Evolutionary conservation across 1,139 yeast species (phyloP), one percentile per base, ranked within the genome.

Genomic region (Blastobotrys buckinghamii): DNA sequence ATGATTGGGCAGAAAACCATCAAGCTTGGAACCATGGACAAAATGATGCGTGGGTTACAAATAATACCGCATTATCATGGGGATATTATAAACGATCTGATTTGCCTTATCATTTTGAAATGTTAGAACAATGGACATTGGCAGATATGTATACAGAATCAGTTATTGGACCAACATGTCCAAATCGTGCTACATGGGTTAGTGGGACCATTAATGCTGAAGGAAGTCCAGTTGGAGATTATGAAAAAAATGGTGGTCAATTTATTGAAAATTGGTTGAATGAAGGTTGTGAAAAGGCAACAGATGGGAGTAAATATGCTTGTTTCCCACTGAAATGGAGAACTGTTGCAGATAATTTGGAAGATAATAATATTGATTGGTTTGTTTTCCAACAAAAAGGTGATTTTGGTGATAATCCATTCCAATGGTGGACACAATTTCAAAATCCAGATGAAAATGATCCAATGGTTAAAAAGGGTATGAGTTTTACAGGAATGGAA

Each of bases 121-220:
- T 59, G 30, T 59, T 54, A n/a, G 63, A 59, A 19, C 55, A 51
- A 13, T 59, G 59, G 57, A 53, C 62, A 16, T 45, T 59, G 15
- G 63, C 49, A 13, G 63, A 59, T 40, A 59, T 59, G 63, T 59
- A 59, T 44, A 45, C 55, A 20, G 61, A 60, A 46, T 49, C 59
- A 20, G 59, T 59, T 24, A 59, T 59, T 35, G 63, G 56, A 13
- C 53, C 63, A 8, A 59, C 63, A 30, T 52, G 53, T 26, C 62
- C 63, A 13, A 59, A 58, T 51, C 55, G 63, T 41, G 61, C 56
- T 27, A 50, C 59, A 6, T 59, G 63, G 63, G 52, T 55, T 10
- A 52, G 60, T 8, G 63, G 63, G 6, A 51, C 57, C 3, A 53
- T 59, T 39, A 59, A 59, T 40, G 53, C 55, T 19, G 52, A 44